Evolutionary conservation across 768 basidiomycete genomes (phyloP).

Genomic region (Rhizopogon vesiculosus): DNA sequence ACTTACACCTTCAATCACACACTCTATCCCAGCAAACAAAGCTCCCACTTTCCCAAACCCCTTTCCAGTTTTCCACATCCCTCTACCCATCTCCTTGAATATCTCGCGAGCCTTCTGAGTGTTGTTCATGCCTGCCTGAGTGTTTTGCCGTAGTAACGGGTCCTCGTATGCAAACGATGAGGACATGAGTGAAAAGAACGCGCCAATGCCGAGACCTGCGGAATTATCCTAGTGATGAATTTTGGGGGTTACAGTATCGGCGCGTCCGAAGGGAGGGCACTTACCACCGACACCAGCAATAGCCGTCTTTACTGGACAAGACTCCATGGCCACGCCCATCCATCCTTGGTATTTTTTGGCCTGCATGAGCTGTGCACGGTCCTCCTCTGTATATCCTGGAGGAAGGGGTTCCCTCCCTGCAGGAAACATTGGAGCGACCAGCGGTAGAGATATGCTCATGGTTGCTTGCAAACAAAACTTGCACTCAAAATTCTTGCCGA

Average conservation of each 20-base stretch:
- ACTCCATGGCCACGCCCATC: constrained; percentile 73
- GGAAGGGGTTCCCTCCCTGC: constrained; percentile 88
- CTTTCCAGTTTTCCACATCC: constrained; percentile 87
- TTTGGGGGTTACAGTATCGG: constrained; percentile 1
- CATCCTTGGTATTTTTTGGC: constrained; percentile 75
- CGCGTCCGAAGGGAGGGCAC: constrained; percentile 19
- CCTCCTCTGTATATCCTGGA: constrained; percentile 77
- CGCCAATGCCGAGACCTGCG: constrained; percentile 86
- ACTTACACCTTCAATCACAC: constrained; percentile 90
- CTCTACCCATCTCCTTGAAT: constrained; percentile 91
- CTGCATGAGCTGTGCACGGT: constrained; percentile 60
- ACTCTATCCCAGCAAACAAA: constrained; percentile 92
- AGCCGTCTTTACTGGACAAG: constrained; percentile 78
- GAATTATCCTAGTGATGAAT: not conserved
- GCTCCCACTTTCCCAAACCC: constrained; percentile 94
- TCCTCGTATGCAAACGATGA: constrained; percentile 95
- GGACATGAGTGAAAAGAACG: constrained; percentile 96
- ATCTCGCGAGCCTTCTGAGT: constrained; percentile 80
- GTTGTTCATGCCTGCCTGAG: constrained; percentile 50
- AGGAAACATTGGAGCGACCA: constrained; percentile 71
- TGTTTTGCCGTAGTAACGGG: constrained; percentile 68
- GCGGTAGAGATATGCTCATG: constrained; percentile 27
- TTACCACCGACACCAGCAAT: constrained; percentile 81
- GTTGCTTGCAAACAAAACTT: not conserved
- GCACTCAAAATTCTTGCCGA: constrained; percentile 3